Evolutionary conservation across 805 yeast species (phyloP), one percentile per base, ranked within the genome.

Genomic region (Wickerhamiella sergipiensis): DNA sequence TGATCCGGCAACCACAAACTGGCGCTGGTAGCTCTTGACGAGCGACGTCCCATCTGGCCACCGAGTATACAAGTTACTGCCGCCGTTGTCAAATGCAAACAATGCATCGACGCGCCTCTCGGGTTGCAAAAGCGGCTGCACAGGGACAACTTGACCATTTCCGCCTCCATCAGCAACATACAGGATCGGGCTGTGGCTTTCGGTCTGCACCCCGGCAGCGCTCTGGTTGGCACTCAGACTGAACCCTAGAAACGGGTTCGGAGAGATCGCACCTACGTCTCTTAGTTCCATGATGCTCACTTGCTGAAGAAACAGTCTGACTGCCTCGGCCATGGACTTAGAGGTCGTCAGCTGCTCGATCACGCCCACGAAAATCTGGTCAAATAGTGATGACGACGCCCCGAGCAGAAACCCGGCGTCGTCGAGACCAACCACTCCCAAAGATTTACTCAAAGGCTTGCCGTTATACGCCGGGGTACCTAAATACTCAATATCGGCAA

Each of bases 1-100:
- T 47, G 78, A 77, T 55, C 74, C 71, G 26, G 81, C 81, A 57
- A 75, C 74, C 18, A 56, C 39, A 57, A 79, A 80, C 66, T 81
- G 87, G 56, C 88, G 72, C 53, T 71, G 67, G 60, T 75, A 82
- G 12, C 85, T 76, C 45, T 64, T 60, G 26, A 42, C 43, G 50
- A 84, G 60, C 1, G 88, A 74, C 3, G 78, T 58, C 47, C 89
- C 90, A 60, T 77, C 73, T 33, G 92, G 90, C 85, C 86, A 83
- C 17, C 47, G 43, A 43, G 52, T 52, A 26, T 53, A 49, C 21
- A 50, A n/a, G 45, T 68, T 64, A 4, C 86, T 76, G 53, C 83
- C 89, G 18, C 81, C 83, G 64, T 79, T 80, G 61, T 82, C 89
- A 60, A 71, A 77, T 0, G 88, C 84, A 59, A 82, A 74, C 31